These are phyloP conservation scores for Ogataea polymorpha DNA, from an alignment of 805 yeast genomes.

Conservation along the genomic window DNA sequence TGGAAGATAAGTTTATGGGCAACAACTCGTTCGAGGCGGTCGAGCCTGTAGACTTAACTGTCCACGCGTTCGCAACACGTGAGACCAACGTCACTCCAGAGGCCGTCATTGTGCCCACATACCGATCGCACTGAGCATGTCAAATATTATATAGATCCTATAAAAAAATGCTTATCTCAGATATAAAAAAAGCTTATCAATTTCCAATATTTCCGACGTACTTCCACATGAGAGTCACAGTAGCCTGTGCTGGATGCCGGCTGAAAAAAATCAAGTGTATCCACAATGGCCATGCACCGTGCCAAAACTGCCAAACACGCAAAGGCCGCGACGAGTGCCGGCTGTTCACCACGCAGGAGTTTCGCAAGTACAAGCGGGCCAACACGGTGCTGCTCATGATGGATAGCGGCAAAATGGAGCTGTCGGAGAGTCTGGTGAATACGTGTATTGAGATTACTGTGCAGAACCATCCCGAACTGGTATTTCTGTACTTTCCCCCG, in stretches of 20 bases:
- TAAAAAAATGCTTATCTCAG: not conserved
- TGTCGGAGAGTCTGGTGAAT: constrained; percentile 1
- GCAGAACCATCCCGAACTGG: constrained; percentile 16
- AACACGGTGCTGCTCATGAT: not conserved
- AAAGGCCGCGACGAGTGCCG: constrained; percentile 8
- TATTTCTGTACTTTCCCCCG: constrained; percentile 11
- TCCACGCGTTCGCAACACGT: constrained; percentile 55
- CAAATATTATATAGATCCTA: no score
- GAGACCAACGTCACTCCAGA: constrained; percentile 64
- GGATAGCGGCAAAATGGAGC: not conserved
- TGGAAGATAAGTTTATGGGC: constrained; percentile 54
- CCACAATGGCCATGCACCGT: constrained; percentile 13
- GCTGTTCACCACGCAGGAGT: constrained; percentile 16
- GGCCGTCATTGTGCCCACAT: constrained; percentile 27
- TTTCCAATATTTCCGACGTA: not conserved
- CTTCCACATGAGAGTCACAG: constrained; percentile 13
- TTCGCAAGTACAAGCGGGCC: constrained; percentile 9
- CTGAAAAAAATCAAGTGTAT: constrained; percentile 15
- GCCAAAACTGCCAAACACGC: constrained; percentile 12
- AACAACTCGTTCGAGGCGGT: constrained; percentile 55
- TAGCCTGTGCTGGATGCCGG: constrained; percentile 16
- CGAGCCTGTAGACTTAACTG: constrained; percentile 60
- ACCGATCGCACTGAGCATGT: not conserved
- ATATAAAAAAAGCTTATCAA: not conserved
- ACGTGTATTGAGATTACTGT: constrained; percentile 4